A percentile compares a stretch with the other conserved stretches of the same genome.
Evolutionary conservation across 306 rosid genomes (phyloP).

Genomic region (Hylodesmum podocarpum): DNA sequence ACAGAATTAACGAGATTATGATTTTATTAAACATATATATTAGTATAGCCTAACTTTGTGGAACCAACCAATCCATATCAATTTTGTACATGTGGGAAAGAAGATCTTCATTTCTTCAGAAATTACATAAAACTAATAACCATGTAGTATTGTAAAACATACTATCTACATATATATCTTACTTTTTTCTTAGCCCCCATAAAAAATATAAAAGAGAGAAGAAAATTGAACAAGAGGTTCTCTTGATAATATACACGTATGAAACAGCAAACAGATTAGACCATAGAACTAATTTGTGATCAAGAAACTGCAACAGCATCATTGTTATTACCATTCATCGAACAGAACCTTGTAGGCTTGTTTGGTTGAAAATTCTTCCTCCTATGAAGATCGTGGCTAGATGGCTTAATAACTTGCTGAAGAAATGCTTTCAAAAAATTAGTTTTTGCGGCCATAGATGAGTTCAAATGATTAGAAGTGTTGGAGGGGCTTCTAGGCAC

Average conservation of each 20-base stretch:
- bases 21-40: neutral
- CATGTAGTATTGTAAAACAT: neutral
- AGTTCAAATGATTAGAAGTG: neutral
- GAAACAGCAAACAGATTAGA: neutral
- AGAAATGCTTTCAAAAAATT: slow-evolving; percentile 45
- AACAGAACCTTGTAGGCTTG: slow-evolving; percentile 51
- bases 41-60: neutral
- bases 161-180: neutral
- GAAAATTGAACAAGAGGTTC: neutral
- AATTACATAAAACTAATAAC: neutral
- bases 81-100: too few species aligned
- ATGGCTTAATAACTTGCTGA: slow-evolving; percentile 47
- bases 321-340: slow-evolving; percentile 26
- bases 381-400: slow-evolving; percentile 50
- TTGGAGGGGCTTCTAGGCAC: neutral
- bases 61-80: neutral
- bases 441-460: slow-evolving; percentile 19
- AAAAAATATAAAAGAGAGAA: neutral
- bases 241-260: neutral
- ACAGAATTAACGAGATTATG: too few species aligned
- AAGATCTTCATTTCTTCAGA: neutral
- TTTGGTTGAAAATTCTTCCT: slow-evolving; percentile 61
- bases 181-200: neutral
- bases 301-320: slow-evolving; percentile 30
- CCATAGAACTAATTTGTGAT: neutral